Base-by-base conservation (phyloP, 345 rosid genomes). In the Arabis hirsuta region DNA sequence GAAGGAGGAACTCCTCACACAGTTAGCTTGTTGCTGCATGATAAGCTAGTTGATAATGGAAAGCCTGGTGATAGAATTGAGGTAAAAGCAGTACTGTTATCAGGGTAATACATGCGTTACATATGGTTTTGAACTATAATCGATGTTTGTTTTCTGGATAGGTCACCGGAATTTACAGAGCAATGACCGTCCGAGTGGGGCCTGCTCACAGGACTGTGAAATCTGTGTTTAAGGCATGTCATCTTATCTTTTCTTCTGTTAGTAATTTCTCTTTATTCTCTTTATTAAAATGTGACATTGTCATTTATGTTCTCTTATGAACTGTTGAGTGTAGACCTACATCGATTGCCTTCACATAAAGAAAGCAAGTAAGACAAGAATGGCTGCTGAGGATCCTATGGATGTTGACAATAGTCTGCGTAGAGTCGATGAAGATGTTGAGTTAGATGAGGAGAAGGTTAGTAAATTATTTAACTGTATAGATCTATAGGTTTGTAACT, bases 1-100 rank as follows among this genome's bases (percentile, higher is more conserved):
- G 96, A 91, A 31, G 96, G 98, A 69, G 98, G 98, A 80, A 95
- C 99, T 46, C 99, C 98, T 22, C 98, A 95, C 72, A 91, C 96
- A 2, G 98, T 95, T 76, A 95, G 97, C 84, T 83, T 95, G 83
- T 82, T 95, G 83, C 81, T 95, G 91, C 98, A 95, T 79, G 96
- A 95, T 81, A 95, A 95, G 81, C 60, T 95, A 83, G 99, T 90
- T 38, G 97, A 95, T 82, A 73, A 87, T 72, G 97, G 92, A 77
- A 95, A 91, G 84, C 99, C 98, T 9, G 98, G 99, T 71, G 97
- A 91, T 73, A 86, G 99, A 84, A 88, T 91, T 76, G 98, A 91
- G 97, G 99, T 95, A 62, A 73, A 68, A 56, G 13, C 54, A 63
- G 16, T 66, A 8, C 53, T 4, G 14, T 72, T 41, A 2, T 11